Evolutionary conservation across 2,329 filamentous ascomycete species (phyloP).

Genomic region (Aspergillus latus): DNA sequence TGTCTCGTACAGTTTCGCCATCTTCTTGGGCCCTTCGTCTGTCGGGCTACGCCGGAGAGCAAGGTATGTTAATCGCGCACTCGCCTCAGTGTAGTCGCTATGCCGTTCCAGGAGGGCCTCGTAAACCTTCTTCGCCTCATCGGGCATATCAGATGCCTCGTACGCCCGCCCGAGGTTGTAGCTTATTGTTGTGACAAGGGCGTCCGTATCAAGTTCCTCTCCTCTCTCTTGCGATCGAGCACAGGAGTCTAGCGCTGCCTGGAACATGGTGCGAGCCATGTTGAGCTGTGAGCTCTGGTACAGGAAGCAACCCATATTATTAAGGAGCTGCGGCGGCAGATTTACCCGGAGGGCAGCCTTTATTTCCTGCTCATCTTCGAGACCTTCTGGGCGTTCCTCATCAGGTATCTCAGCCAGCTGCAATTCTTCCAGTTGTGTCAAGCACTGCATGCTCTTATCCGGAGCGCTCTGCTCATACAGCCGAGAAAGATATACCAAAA

Average conservation of each 20-base stretch:
- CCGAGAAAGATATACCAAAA: conserved; percentile 85
- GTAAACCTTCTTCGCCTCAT: conserved; percentile 86
- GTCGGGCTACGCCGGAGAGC: conserved; percentile 75
- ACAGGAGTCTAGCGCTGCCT: conserved; percentile 86
- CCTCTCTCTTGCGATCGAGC: conserved; percentile 76
- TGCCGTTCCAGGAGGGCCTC: conserved; percentile 82
- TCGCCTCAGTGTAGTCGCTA: conserved; percentile 88
- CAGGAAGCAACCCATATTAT: conserved; percentile 96
- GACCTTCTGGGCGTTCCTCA: conserved; percentile 63
- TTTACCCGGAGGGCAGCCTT: conserved; percentile 67
- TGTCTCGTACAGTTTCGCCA: conserved; percentile 80
- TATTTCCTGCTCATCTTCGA: conserved; percentile 60
- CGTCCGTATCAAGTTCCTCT: conserved; percentile 77
- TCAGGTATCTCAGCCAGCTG: conserved; percentile 76
- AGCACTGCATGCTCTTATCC: conserved; percentile 87
- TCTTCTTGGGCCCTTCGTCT: conserved; percentile 81
- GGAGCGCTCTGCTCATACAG: conserved; percentile 84
- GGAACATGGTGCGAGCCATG: conserved; percentile 80
- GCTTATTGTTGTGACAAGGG: conserved; percentile 90
- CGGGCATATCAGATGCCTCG: conserved; percentile 75
- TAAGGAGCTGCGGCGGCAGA: conserved; percentile 85
- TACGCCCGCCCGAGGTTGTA: conserved; percentile 95
- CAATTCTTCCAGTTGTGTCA: conserved; percentile 88
- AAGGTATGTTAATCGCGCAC: conserved; percentile 85
- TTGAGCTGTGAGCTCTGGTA: conserved; percentile 83